A percentile compares a stretch with the other conserved stretches of the same genome.
These are phyloP conservation scores for Serendipita vermifera DNA, from an alignment of 768 basidiomycete species.

Conservation along the genomic window DNA sequence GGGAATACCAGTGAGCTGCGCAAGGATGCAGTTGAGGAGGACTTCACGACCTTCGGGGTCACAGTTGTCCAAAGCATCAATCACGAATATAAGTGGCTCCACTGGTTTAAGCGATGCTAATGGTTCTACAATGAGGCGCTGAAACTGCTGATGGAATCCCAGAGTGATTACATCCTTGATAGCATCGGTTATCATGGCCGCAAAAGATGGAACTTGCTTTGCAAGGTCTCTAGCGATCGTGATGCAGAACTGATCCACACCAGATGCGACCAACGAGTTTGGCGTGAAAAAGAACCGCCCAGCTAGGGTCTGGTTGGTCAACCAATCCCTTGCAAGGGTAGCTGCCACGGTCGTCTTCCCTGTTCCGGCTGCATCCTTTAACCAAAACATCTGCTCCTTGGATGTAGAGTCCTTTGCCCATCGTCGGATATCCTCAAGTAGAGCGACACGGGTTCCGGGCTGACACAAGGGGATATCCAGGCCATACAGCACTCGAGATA, in stretches of 20 bases:
- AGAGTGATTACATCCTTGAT: too few species aligned
- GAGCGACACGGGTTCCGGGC: not conserved
- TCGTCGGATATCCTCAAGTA: not conserved
- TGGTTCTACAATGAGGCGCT: not conserved
- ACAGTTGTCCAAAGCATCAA: constrained; percentile 5
- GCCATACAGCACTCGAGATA: too few species aligned
- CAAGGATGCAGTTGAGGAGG: not conserved
- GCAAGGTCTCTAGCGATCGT: not conserved
- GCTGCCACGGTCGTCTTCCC: constrained; percentile 1
- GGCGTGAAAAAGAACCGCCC: not conserved
- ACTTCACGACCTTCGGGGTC: not conserved
- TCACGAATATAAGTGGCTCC: not conserved
- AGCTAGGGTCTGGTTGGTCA: not conserved
- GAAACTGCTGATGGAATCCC: not conserved
- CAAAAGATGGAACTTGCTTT: not conserved
- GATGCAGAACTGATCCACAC: not conserved
- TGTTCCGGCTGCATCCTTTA: constrained; percentile 2
- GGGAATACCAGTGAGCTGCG: not conserved
- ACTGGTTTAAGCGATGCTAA: not conserved
- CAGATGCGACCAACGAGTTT: not conserved
- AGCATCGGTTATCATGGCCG: not conserved
- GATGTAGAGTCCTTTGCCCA: not conserved
- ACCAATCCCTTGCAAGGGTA: not conserved
- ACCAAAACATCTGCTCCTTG: not conserved
- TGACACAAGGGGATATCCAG: not conserved